These are phyloP conservation scores for Magnaporthiopsis incrustans DNA, from an alignment of 2,329 filamentous ascomycete species.

Conservation along the genomic window DNA sequence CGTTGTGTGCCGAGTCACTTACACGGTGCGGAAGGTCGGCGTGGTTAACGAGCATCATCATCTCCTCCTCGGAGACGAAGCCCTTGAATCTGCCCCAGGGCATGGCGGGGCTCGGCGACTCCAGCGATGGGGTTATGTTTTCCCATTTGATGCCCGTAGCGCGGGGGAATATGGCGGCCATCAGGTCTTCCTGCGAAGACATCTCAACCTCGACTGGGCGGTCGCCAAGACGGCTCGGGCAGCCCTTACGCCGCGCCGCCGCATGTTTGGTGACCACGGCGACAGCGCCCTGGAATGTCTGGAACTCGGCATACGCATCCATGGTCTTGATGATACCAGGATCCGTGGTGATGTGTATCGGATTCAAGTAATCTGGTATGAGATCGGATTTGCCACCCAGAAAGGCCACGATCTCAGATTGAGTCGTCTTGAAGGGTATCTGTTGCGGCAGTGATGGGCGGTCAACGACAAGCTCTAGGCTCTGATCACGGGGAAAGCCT, in stretches of 20 bases:
- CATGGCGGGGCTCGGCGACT: slow-evolving; percentile 26
- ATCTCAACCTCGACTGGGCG: slow-evolving; percentile 50
- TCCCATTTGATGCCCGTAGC: slow-evolving; percentile 49
- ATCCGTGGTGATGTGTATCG: slow-evolving; percentile 58
- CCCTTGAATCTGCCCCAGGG: slow-evolving; percentile 48
- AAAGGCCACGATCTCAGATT: slow-evolving; percentile 49
- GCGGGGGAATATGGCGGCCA: slow-evolving; percentile 54
- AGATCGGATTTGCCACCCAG: slow-evolving; percentile 50
- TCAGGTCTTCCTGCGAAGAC: slow-evolving; percentile 47
- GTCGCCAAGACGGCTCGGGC: slow-evolving; percentile 44
- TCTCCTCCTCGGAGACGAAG: slow-evolving; percentile 54
- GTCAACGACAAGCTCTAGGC: background rate
- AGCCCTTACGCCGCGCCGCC: slow-evolving; percentile 29
- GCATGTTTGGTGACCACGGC: slow-evolving; percentile 42
- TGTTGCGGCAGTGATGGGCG: slow-evolving; percentile 17
- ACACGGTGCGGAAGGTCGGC: slow-evolving; percentile 55
- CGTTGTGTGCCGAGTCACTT: slow-evolving; percentile 23
- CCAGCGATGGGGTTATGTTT: slow-evolving; percentile 33
- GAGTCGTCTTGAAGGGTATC: slow-evolving; percentile 48
- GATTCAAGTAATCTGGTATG: slow-evolving; percentile 44
- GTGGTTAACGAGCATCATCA: slow-evolving; percentile 56
- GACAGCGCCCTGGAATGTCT: slow-evolving; percentile 42
- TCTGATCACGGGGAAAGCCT: background rate
- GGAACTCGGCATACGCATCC: slow-evolving; percentile 53
- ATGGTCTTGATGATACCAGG: slow-evolving; percentile 54